These are phyloP conservation scores for Boeremia exigua DNA, from an alignment of 2,329 filamentous ascomycete species.

Conservation along the genomic window DNA sequence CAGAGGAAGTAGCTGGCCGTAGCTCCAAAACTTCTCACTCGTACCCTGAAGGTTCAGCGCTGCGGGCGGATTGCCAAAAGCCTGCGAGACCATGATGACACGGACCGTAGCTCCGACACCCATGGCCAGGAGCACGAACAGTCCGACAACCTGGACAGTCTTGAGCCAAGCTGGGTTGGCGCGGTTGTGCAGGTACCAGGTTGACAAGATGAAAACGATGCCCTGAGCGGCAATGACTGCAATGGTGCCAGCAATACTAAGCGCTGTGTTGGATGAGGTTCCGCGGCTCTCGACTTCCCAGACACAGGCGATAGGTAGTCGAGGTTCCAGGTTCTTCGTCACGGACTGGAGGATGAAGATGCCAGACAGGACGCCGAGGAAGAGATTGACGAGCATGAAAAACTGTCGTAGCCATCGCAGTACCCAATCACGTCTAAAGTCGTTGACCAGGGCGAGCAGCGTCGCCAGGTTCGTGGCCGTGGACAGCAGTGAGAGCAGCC, in stretches of 20 bases:
- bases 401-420: conserved; percentile 69
- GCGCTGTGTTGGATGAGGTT: conserved; percentile 49
- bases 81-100: conserved; percentile 64
- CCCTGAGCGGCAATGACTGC: conserved; percentile 65
- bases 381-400: conserved; percentile 70
- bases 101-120: conserved; percentile 65
- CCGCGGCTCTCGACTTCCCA: conserved; percentile 56
- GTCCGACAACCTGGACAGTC: conserved; percentile 59
- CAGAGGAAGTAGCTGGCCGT: conserved; percentile 67
- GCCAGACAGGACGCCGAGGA: conserved; percentile 63
- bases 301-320: conserved; percentile 67
- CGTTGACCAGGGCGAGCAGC: conserved; percentile 68
- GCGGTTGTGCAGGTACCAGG: conserved; percentile 69
- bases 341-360: conserved; percentile 64
- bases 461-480: conserved; percentile 71
- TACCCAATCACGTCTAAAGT: conserved; percentile 71
- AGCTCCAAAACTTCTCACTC: conserved; percentile 66
- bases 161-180: conserved; percentile 61
- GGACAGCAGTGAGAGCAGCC: conserved; percentile 69
- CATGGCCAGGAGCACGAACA: conserved; percentile 59
- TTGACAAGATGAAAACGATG: conserved; percentile 64
- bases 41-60: conserved; percentile 57
- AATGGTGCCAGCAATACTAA: conserved; percentile 66
- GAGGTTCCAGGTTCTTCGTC: conserved; percentile 57
- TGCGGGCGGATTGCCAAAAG: conserved; percentile 61